These are phyloP conservation scores for Apodospora peruviana DNA, from an alignment of 495 filamentous ascomycete genomes.

Conservation along the genomic window DNA sequence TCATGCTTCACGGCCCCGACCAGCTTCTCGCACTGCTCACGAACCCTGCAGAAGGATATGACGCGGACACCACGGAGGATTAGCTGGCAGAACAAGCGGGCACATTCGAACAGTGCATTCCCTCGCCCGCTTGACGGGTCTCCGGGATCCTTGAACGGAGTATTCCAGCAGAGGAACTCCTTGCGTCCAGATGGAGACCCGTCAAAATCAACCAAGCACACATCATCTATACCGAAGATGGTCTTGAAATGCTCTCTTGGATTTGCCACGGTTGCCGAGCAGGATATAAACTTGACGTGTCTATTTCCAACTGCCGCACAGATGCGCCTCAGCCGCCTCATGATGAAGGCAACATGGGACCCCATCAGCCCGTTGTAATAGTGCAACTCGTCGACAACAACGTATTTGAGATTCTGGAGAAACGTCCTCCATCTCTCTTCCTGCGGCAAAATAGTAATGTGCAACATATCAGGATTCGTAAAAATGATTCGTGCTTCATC, in stretches of 20 bases:
- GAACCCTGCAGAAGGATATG: constrained; percentile 88
- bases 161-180: constrained; percentile 97
- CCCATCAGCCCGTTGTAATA: constrained; percentile 96
- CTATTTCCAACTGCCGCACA: constrained; percentile 90
- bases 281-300: constrained; percentile 89
- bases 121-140: constrained; percentile 85
- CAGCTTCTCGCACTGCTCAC: constrained; percentile 83
- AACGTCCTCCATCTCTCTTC: constrained; percentile 88
- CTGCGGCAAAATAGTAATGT: constrained; percentile 88
- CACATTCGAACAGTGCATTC: constrained; percentile 75
- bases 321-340: constrained; percentile 82
- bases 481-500: constrained; percentile 93
- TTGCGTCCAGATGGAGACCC: constrained; percentile 91
- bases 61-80: constrained; percentile 82
- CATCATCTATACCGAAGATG: constrained; percentile 80
- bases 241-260: constrained; percentile 87
- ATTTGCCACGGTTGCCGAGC: constrained; percentile 95
- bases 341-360: constrained; percentile 89
- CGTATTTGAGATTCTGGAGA: constrained; percentile 81
- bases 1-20: constrained; percentile 76
- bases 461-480: constrained; percentile 98
- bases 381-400: constrained; percentile 87
- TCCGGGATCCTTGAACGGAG: constrained; percentile 83
- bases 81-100: constrained; percentile 84
- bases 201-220: constrained; percentile 80